Conservation (phyloP, 768 basidiomycete genomes). For the Brasilioporus rufonigricans region DNA sequence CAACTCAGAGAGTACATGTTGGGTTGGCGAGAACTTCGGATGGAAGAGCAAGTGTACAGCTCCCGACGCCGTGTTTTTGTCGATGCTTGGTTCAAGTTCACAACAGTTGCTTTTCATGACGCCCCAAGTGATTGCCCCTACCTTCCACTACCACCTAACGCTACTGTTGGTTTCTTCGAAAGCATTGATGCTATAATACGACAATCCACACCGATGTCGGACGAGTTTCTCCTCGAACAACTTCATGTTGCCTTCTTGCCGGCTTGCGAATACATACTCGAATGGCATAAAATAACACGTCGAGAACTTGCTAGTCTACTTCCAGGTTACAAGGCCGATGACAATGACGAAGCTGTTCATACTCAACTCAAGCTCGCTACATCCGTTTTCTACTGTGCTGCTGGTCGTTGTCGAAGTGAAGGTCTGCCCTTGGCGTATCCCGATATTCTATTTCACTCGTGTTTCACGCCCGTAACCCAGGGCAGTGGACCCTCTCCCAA, state of each 20-base stretch:
- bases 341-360: slow-evolving; percentile 16
- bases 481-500: slow-evolving; percentile 9
- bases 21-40: slow-evolving; percentile 30
- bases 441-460: slow-evolving; percentile 29
- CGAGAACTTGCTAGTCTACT: slow-evolving; percentile 30
- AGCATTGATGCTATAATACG: slow-evolving; percentile 27
- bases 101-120: slow-evolving; percentile 10
- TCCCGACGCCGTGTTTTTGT: slow-evolving; percentile 25
- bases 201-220: slow-evolving; percentile 6
- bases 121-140: slow-evolving; percentile 14
- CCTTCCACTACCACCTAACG: slow-evolving; percentile 28
- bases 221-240: slow-evolving; percentile 14
- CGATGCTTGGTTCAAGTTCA: slow-evolving; percentile 27
- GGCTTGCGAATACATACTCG: slow-evolving; percentile 17
- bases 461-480: slow-evolving; percentile 18
- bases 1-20: slow-evolving; percentile 27
- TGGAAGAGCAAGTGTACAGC: slow-evolving; percentile 29
- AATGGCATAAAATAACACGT: slow-evolving; percentile 27
- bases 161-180: slow-evolving; percentile 24
- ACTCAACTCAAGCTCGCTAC: slow-evolving; percentile 27
- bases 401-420: slow-evolving; percentile 13
- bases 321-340: slow-evolving; percentile 15
- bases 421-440: slow-evolving; percentile 21
- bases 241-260: slow-evolving; percentile 16
- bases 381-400: slow-evolving; percentile 26